Evolutionary conservation across 176 grass and related monocot genomes (phyloP).

Genomic region (Sorghum bicolor): DNA sequence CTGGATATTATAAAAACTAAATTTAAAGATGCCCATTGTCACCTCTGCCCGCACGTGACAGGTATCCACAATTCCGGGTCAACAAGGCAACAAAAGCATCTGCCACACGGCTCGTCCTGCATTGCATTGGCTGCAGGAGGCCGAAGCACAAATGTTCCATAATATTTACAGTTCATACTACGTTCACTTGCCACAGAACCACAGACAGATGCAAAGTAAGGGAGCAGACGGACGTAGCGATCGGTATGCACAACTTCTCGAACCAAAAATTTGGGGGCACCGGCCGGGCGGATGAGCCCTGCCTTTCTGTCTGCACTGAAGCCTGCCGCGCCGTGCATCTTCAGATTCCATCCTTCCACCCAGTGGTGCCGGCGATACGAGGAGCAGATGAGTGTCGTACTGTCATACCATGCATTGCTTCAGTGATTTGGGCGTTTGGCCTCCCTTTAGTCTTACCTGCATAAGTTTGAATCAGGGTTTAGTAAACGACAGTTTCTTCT

Average conservation of each 20-base stretch:
- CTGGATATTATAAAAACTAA: neutral
- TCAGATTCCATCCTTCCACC: constrained; percentile 16
- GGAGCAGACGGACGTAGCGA: neutral
- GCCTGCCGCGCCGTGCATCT: neutral
- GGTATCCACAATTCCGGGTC: constrained; percentile 25
- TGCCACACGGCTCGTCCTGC: constrained; percentile 45
- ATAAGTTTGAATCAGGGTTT: neutral
- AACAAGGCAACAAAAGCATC: constrained; percentile 8
- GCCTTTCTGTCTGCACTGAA: neutral
- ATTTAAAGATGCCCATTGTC: neutral
- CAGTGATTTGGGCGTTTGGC: constrained; percentile 44
- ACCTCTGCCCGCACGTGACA: neutral
- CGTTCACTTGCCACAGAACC: neutral
- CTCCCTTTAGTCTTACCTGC: constrained; percentile 51
- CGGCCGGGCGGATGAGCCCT: neutral
- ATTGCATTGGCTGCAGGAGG: constrained; percentile 43
- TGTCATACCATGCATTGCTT: constrained; percentile 49
- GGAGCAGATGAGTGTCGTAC: constrained; percentile 12
- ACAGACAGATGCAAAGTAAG: neutral
- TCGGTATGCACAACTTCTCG: constrained; percentile 26
- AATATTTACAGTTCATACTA: constrained; percentile 39
- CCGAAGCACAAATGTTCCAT: constrained; percentile 43
- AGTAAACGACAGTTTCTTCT: neutral
- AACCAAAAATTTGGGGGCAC: constrained; percentile 35
- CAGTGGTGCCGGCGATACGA: neutral